Evolutionary conservation across 345 rosid species (phyloP).

Genomic region (Hibiscus mutabilis): DNA sequence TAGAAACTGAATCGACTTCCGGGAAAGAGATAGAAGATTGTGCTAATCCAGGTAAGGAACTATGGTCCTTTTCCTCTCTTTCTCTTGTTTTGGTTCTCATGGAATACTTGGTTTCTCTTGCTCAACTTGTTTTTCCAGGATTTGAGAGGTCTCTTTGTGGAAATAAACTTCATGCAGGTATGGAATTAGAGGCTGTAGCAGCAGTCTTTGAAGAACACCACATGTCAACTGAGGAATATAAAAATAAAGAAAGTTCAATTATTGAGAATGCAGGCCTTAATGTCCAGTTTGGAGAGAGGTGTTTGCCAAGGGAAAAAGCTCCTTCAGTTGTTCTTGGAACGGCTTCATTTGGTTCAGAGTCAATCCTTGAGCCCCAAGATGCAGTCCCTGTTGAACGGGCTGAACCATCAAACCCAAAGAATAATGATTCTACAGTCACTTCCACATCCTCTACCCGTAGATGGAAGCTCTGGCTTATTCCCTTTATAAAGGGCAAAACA

Average conservation of each 20-base stretch:
- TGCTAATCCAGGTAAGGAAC: slow-evolving; percentile 36
- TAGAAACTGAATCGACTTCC: slow-evolving; percentile 29
- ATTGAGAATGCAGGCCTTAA: neutral
- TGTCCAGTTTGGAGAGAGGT: neutral
- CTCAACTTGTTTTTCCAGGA: slow-evolving; percentile 33
- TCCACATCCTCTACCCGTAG: slow-evolving; percentile 50
- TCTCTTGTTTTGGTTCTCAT: slow-evolving; percentile 1
- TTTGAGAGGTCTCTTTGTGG: slow-evolving; percentile 11
- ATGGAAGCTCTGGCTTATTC: slow-evolving; percentile 88
- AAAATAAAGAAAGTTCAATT: neutral
- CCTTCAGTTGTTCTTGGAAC: neutral
- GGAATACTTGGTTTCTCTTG: slow-evolving; percentile 16
- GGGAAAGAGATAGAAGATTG: slow-evolving; percentile 19
- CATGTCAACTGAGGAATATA: neutral
- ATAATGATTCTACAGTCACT: slow-evolving; percentile 32
- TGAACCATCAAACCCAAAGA: slow-evolving; percentile 29
- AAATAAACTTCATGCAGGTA: neutral
- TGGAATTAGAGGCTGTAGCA: neutral
- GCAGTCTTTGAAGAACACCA: neutral
- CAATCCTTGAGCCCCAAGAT: slow-evolving; percentile 53
- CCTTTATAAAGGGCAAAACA: slow-evolving; percentile 77
- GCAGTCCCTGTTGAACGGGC: slow-evolving; percentile 53
- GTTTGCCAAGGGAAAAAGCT: neutral
- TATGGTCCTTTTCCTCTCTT: slow-evolving; percentile 21
- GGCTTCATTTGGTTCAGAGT: slow-evolving; percentile 34